phyloP scores from a whole-genome alignment of 2,329 filamentous ascomycete species.

The Pseudogymnoascus sp. region DNA sequence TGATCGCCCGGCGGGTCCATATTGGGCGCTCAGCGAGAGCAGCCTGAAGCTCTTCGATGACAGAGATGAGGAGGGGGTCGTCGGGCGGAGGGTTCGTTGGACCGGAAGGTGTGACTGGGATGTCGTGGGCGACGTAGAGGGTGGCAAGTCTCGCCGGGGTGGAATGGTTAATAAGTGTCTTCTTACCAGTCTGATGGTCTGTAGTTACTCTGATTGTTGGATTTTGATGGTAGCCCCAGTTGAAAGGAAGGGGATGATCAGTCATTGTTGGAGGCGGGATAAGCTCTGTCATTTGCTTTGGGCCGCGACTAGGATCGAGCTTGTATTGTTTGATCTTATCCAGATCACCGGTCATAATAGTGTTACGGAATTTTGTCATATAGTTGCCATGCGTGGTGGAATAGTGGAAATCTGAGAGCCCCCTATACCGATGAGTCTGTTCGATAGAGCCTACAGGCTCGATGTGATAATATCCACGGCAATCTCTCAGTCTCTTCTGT shows the following conservation, averaged over 20 bases:
- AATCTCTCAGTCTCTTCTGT: conserved; percentile 63
- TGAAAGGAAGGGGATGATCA: conserved; percentile 67
- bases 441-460: conserved; percentile 67
- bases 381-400: conserved; percentile 63
- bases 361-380: conserved; percentile 62
- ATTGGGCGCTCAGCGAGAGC: conserved; percentile 71
- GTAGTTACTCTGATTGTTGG: conserved; percentile 48
- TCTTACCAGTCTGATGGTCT: conserved; percentile 26
- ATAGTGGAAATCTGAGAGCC: conserved; percentile 80
- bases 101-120: conserved; percentile 17
- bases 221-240: conserved; percentile 80
- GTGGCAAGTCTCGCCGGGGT: conserved; percentile 18
- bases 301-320: conserved; percentile 56
- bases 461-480: conserved; percentile 57
- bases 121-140: conserved; percentile 21
- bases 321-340: conserved; percentile 58
- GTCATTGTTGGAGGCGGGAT: conserved; percentile 76
- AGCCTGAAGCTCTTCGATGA: conserved; percentile 56
- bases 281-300: conserved; percentile 57
- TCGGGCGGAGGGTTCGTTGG: conserved; percentile 17
- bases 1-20: conserved; percentile 76
- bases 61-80: conserved; percentile 52
- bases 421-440: conserved; percentile 80
- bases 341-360: conserved; percentile 63
- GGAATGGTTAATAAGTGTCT: conserved; percentile 25